A percentile compares a stretch with the other conserved stretches of the same genome.
Evolutionary conservation across 371 early-diverging fungal genomes (phyloP).

Genomic region (Apophysomyces variabilis): DNA sequence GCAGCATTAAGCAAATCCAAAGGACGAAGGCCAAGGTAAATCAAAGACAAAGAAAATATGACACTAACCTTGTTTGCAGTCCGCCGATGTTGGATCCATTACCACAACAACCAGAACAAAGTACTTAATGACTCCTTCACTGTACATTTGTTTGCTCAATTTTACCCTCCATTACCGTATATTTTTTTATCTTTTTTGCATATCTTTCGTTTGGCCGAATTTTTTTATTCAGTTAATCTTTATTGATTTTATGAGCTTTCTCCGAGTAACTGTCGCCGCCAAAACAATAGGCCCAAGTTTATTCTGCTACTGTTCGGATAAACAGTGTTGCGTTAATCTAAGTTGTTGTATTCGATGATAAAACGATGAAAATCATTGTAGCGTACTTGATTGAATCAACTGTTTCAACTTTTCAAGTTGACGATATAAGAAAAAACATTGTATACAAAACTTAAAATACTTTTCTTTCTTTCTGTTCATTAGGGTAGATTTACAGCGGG

Average conservation of each 20-base stretch:
- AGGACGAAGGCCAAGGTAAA: slow-evolving; percentile 23
- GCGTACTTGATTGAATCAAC: not conserved
- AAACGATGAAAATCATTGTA: no score
- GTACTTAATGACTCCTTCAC: not conserved
- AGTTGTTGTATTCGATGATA: no score
- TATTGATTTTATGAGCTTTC: not conserved
- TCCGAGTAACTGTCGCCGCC: no score
- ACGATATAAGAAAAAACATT: no score
- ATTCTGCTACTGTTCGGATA: no score
- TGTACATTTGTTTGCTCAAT: not conserved
- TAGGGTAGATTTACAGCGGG: slow-evolving; percentile 6
- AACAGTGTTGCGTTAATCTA: no score
- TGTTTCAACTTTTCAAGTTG: not conserved
- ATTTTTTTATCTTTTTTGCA: not conserved
- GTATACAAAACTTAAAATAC: no score
- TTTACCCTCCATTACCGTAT: not conserved
- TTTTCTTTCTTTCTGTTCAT: not conserved
- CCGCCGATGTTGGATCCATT: not conserved
- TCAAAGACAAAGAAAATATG: not conserved
- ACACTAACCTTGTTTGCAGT: not conserved
- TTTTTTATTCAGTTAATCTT: not conserved
- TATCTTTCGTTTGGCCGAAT: not conserved
- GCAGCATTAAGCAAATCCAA: slow-evolving; percentile 17
- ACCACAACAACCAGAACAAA: slow-evolving; percentile 1
- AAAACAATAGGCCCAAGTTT: no score